A percentile compares a stretch with the other conserved stretches of the same genome.
Conservation (phyloP, 352 stramenopile genomes). For the Phytophthora tentaculata region DNA sequence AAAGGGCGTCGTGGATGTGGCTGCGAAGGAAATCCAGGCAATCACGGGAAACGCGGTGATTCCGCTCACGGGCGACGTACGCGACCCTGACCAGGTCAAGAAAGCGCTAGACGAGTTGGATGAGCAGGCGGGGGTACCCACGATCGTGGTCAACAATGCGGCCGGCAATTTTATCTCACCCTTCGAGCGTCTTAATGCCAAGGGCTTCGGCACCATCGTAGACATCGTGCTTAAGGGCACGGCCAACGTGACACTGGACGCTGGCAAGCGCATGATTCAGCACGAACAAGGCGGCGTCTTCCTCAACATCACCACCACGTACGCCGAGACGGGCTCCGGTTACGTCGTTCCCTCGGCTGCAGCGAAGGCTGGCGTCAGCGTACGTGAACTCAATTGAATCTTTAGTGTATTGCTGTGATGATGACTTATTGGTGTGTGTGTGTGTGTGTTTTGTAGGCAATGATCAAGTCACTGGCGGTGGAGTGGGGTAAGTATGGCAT, state of each 20-base stretch:
- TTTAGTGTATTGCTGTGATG: constrained; percentile 14
- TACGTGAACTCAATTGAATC: constrained; percentile 16
- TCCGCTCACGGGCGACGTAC: constrained; percentile 87
- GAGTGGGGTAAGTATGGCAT: constrained; percentile 97
- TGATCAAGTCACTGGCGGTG: constrained; percentile 95
- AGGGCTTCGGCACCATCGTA: constrained; percentile 97
- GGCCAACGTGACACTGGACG: constrained; percentile 84
- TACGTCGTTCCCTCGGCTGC: constrained; percentile 96
- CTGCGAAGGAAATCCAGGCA: constrained; percentile 76
- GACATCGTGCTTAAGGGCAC: constrained; percentile 94
- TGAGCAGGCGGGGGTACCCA: constrained; percentile 62
- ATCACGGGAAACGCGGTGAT: constrained; percentile 69
- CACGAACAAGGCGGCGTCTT: constrained; percentile 87
- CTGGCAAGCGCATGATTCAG: constrained; percentile 81
- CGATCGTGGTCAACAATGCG: constrained; percentile 85
- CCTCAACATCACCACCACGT: constrained; percentile 97
- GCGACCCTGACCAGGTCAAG: constrained; percentile 88
- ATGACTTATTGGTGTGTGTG: constrained; percentile 23
- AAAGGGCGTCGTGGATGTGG: constrained; percentile 89
- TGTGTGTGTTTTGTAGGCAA: constrained; percentile 67
- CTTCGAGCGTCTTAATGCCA: constrained; percentile 91
- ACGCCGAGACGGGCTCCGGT: constrained; percentile 94
- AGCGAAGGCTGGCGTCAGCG: constrained; percentile 95
- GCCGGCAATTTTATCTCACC: constrained; percentile 96
- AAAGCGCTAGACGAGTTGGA: constrained; percentile 84